phyloP scores from a whole-genome alignment of 306 rosid genomes.

The Pyrus communis region DNA sequence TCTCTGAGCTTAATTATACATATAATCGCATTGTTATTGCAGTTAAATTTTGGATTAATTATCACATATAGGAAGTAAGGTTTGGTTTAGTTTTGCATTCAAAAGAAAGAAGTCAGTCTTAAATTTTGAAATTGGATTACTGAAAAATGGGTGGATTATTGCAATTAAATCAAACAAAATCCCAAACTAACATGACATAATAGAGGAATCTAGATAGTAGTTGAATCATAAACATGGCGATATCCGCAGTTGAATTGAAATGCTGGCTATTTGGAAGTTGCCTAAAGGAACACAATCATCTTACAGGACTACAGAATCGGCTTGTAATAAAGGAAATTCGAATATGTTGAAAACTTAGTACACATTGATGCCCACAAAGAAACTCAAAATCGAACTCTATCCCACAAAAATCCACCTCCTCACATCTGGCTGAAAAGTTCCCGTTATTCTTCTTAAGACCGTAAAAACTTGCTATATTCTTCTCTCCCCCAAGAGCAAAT shows the following conservation, averaged over 20 bases:
- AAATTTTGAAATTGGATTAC: neutral
- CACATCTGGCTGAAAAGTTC: neutral
- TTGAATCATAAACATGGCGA: no score
- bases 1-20: neutral
- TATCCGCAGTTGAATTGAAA: no score
- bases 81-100: neutral
- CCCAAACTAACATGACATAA: no score
- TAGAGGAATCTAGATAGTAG: no score
- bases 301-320: no score
- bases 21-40: neutral
- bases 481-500: neutral
- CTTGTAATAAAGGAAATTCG: no score
- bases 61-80: neutral
- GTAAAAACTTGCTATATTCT: no score
- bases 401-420: neutral
- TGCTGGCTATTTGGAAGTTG: no score
- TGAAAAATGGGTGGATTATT: neutral
- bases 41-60: neutral
- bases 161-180: neutral
- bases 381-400: neutral
- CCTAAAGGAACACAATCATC: no score
- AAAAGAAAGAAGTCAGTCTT: neutral
- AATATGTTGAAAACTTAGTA: no score
- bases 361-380: neutral
- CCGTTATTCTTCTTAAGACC: neutral